Conservation (phyloP, 306 rosid species). For the Sphenostylis stenocarpa region DNA sequence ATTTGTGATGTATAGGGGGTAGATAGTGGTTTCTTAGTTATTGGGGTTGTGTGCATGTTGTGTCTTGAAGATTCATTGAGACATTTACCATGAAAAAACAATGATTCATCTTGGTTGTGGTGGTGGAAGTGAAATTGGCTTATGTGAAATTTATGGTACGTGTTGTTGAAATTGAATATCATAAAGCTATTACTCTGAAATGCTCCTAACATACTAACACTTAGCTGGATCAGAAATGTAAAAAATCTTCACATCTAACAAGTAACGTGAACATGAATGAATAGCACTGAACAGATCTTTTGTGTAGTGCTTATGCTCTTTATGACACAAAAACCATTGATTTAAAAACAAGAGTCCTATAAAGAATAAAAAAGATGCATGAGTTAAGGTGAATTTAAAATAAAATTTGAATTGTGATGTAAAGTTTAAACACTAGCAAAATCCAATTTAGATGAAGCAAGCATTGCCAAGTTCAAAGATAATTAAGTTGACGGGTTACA, state of each 20-base stretch:
- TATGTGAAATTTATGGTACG: conserved; percentile 10
- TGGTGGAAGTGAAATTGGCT: not conserved
- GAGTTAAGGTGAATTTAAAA: not conserved
- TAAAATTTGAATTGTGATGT: not conserved
- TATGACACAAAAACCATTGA: conserved; percentile 4
- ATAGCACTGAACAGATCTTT: not conserved
- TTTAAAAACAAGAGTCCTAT: not conserved
- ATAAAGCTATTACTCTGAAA: not conserved
- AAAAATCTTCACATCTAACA: not conserved
- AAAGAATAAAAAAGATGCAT: not conserved
- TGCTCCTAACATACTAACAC: not conserved
- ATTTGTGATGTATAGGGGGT: conserved; percentile 32
- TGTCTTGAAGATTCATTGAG: conserved; percentile 18
- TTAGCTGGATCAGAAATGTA: not conserved
- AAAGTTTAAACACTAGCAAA: not conserved
- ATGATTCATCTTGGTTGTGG: conserved; percentile 7
- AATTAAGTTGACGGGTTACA: not conserved
- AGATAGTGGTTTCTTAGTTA: conserved; percentile 12
- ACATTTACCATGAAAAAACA: conserved; percentile 21
- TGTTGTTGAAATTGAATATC: conserved; percentile 16
- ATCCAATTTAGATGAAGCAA: not conserved
- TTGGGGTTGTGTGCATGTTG: conserved; percentile 27
- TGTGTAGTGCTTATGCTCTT: not conserved
- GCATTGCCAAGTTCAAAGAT: not conserved
- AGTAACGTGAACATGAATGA: conserved; percentile 10